Base-by-base conservation (phyloP, 257 asterid genomes). In the Solanum dulcamara region DNA sequence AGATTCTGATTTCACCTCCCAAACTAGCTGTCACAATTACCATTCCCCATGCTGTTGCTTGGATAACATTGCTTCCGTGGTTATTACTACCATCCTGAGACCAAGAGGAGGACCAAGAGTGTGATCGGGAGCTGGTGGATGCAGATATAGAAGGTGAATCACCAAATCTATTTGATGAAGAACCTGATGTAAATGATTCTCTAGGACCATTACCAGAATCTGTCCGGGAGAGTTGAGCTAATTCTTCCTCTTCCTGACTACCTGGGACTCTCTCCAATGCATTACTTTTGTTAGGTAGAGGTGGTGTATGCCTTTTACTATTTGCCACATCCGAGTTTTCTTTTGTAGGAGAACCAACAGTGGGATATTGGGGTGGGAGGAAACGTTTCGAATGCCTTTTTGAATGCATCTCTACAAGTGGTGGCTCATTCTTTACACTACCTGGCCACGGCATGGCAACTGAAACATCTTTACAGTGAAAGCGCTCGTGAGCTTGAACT, bases 11-110 rank as follows among this genome's bases (percentile, higher is more conserved):
- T 57, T 97, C 96, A 75, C 99, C 99, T 40, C 93, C 95, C 55
- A 92, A 37, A 87, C 95, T 91, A 24, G 98, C 96, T 53, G 99
- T 87, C 37, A 95, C 94, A 74, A 97, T 92, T 46, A 92, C 98
- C 90, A 90, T 35, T 2, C 99, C 99, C 99, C 99, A 94, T 7
- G 99, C 98, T n/a, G 98, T 93, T 44, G 98, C 98, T 84, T 92
- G 96, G 22, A 92, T 88, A 14, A 96, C 89, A 28, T 88, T 89
- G 75, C 87, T 89, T 35, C 93, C 94, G 22, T 89, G 84, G 82
- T 89, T 85, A 42, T 62, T 81, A 20, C 87, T 86, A 20, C 86
- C 87, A 20, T 92, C 93, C 10, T 81, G 62, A 10, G 90, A 62
- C 90, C 90, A 87, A 10, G 90, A 87, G 32, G 91, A 87, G 14